Evolutionary conservation across 371 early-diverging fungal species (phyloP), one percentile per base, ranked within the genome.

Genomic region (Gilbertella persicaria): DNA sequence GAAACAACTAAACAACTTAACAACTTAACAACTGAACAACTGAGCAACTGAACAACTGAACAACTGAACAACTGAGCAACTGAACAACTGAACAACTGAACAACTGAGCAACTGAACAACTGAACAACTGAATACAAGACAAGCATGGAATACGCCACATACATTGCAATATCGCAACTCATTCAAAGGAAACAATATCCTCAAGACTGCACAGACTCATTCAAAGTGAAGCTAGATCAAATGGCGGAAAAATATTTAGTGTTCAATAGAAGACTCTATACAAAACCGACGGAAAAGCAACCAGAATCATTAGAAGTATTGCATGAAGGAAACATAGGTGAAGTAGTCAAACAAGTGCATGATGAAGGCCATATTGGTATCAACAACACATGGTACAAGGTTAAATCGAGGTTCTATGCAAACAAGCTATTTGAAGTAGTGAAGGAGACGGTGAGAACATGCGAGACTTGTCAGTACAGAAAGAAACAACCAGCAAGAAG

Each of bases 361-460:
- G 33, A 21, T 12, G 67, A 67, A 53, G 60, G 67, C 0, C 67
- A 67, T 29, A 37, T 55, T 30, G 67, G 62, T 4, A 29, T 62
- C 2, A 47, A 45, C 25, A 55, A 59, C 29, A 67, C 67, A 17
- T 57, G 60, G 57, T 25, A 42, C 4, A 40, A 26, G 30, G 25
- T 50, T 1, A 35, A 48, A 13, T 9, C 17, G 1, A 7, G 26
- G 0, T 53, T 53, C 24, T 9, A 10, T 30, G 53, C 35, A 6
- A 17, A 13, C 0, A n/a, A 17, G 1, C 24, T 60, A 5, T 53
- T 33, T 43, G 46, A 46, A 14, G 3, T 12, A 3, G 50, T 64
- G 2, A 37, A 45, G 0, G 20, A 35, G 19, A n/a, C 43, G 0
- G 57, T 64, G 3, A 23, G 40, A 7, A 8, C 19, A 6, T 60